Evolutionary conservation across 106 monocot species (phyloP).

Genomic region (Acanthochlamys bracteata): DNA sequence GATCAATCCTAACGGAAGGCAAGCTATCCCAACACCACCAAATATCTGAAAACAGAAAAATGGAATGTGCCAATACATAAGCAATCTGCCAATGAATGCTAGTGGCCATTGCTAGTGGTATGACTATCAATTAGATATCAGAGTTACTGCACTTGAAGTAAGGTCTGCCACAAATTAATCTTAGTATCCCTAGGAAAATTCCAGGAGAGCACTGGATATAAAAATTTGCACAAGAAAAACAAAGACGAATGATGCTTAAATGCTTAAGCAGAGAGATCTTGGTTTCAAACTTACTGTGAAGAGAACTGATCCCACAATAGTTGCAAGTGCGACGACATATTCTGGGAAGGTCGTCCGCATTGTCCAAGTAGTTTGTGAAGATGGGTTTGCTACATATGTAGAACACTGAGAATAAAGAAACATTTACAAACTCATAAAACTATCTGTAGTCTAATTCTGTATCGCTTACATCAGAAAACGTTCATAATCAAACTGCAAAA

Average conservation of each 20-base stretch:
- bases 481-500: neutral
- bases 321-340: conserved; percentile 88
- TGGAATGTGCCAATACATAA: neutral
- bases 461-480: neutral
- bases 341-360: conserved; percentile 79
- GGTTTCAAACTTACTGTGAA: conserved; percentile 47
- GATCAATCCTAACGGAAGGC: conserved; percentile 80
- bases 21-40: conserved; percentile 89
- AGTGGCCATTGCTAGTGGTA: too few relatives aligned
- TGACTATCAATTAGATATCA: too few relatives aligned
- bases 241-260: neutral
- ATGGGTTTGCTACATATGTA: conserved; percentile 45
- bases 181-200: too few relatives aligned
- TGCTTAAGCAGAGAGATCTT: neutral
- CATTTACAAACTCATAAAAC: neutral
- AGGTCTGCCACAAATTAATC: too few relatives aligned
- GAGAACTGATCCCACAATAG: conserved; percentile 84
- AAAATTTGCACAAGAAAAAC: neutral
- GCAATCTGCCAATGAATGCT: neutral
- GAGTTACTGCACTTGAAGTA: too few relatives aligned
- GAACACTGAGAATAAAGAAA: conserved; percentile 39
- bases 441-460: neutral
- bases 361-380: conserved; percentile 82
- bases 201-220: too few relatives aligned
- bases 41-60: conserved; percentile 51